Conservation (phyloP, 345 rosid genomes). For the Populus alba region DNA sequence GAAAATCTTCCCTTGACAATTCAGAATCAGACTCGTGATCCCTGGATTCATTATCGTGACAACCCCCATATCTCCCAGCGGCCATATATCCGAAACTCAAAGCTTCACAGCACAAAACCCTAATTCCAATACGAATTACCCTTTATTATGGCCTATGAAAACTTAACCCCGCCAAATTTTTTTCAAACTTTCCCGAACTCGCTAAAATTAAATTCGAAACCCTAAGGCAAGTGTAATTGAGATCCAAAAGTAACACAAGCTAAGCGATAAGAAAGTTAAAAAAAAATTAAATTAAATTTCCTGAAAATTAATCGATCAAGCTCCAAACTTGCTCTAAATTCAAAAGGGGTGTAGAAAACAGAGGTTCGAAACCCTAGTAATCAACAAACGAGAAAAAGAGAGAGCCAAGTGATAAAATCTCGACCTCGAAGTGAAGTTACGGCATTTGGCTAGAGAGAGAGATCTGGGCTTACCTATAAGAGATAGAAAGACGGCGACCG, state of each 20-base stretch:
- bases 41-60: conserved; percentile 60
- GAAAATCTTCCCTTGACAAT: conserved; percentile 44
- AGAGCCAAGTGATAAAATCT: not conserved
- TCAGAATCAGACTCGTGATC: conserved; percentile 56
- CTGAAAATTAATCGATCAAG: not conserved
- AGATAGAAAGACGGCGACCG: not conserved
- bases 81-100: conserved; percentile 50
- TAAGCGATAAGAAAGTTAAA: not conserved
- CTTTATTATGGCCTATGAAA: not conserved
- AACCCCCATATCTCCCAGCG: conserved; percentile 76
- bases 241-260: conserved; percentile 15
- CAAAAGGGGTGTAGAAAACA: not conserved
- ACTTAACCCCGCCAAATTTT: conserved; percentile 5
- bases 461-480: conserved; percentile 30
- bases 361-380: conserved; percentile 11
- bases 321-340: not conserved
- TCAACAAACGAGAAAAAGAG: not conserved
- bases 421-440: not conserved
- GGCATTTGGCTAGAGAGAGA: not conserved
- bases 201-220: conserved; percentile 3
- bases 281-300: not conserved
- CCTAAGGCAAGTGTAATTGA: conserved; percentile 12
- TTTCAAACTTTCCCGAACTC: not conserved
- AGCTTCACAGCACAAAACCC: conserved; percentile 23
- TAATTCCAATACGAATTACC: conserved; percentile 13